These are phyloP conservation scores for Acanthochlamys bracteata DNA, from an alignment of 106 monocot genomes.

Conservation along the genomic window DNA sequence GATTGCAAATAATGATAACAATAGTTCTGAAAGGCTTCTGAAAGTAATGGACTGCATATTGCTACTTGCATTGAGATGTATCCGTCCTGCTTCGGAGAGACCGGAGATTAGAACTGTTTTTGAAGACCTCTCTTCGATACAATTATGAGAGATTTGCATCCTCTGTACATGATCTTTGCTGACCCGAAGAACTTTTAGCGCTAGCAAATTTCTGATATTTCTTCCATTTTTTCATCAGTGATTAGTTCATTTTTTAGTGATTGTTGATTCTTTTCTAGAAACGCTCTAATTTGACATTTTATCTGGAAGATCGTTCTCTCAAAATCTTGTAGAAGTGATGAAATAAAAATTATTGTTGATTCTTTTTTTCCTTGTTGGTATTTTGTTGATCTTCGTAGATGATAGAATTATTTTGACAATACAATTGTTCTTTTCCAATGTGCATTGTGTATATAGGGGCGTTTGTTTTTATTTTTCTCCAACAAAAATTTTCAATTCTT, in stretches of 20 bases:
- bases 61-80: constrained; percentile 57
- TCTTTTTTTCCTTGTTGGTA: too few species aligned
- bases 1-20: constrained; percentile 11
- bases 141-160: not conserved
- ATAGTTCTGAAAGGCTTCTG: constrained; percentile 8
- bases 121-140: constrained; percentile 45
- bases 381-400: too few species aligned
- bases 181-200: not conserved
- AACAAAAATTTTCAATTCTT: too few species aligned
- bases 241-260: constrained; percentile 10
- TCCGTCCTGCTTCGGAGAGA: constrained; percentile 61
- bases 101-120: constrained; percentile 70
- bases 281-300: too few species aligned
- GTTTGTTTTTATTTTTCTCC: too few species aligned
- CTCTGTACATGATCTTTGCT: constrained; percentile 20
- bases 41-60: constrained; percentile 36
- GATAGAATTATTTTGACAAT: too few species aligned
- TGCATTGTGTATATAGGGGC: too few species aligned
- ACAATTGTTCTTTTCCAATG: too few species aligned
- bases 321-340: too few species aligned
- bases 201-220: constrained; percentile 7
- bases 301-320: too few species aligned
- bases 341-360: too few species aligned
- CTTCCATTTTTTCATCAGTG: constrained; percentile 4
- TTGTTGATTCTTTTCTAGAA: too few species aligned